Base-by-base conservation (phyloP, 1,139 yeast species). In the Pneumocystis wakefieldiae region DNA sequence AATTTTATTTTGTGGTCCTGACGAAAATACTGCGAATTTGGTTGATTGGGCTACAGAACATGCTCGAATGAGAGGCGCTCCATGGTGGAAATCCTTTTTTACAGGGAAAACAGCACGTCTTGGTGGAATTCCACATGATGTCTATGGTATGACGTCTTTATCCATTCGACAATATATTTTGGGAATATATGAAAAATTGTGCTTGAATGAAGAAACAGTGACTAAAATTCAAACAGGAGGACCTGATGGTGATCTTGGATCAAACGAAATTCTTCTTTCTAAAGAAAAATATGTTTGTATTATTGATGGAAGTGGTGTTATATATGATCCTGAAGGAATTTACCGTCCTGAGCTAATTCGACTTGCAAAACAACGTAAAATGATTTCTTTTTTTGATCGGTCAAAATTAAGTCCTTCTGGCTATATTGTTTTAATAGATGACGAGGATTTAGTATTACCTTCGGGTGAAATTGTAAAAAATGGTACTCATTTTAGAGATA, bases 21-120 rank as follows among this genome's bases (percentile, higher is more conserved):
- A 92, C 77, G 98, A 92, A 79, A 95, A 96, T 75, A 90, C 97
- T 66, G 97, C 98, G 42, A 86, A 86, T 39, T 85, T 87, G 71
- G 96, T 91, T 64, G 91, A 92, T 75, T 92, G 98, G 98, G 98
- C 98, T n/a, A 92, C 97, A 59, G 77, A 84, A 69, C 98, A 92
- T 73, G 98, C 98, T 55, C 84, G 88, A 72, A 77, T 78, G 66
- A 85, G 98, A 75, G 96, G 96, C 67, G 96, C 97, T 62, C 92
- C 96, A 67, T 90, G 96, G 96, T 92, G 98, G 98, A 91, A 90
- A 77, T 92, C 97, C 1, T 92, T 92, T 80, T 86, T 92, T 76
- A 92, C 98, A 59, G 98, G 98, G 70, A 92, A 92, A 78, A 83
- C 91, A 61, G 96, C 96, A 66, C 78, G 82, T 64, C 77, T 92